Evolutionary conservation across 805 yeast species (phyloP).

Genomic region (Kazachstania africana): DNA sequence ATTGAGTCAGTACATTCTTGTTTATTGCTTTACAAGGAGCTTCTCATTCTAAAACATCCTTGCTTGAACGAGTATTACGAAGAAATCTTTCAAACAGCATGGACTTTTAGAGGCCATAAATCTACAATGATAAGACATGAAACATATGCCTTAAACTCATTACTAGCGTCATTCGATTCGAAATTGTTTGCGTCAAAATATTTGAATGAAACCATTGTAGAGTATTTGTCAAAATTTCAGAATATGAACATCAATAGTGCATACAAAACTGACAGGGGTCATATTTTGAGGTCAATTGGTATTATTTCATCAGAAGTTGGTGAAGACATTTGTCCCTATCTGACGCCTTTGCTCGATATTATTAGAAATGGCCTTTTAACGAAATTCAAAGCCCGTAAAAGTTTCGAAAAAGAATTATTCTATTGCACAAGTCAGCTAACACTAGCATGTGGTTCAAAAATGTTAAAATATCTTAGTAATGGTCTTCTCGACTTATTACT

Average conservation of each 20-base stretch:
- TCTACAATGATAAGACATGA: slow-evolving; percentile 63
- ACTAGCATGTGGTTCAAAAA: slow-evolving; percentile 75
- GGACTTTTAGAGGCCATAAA: slow-evolving; percentile 62
- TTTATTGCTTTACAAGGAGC: slow-evolving; percentile 62
- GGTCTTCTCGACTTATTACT: slow-evolving; percentile 68
- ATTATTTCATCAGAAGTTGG: slow-evolving; percentile 61
- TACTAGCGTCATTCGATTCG: slow-evolving; percentile 64
- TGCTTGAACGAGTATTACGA: slow-evolving; percentile 59
- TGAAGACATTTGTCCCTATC: slow-evolving; percentile 70
- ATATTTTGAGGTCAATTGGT: slow-evolving; percentile 68
- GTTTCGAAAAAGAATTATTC: slow-evolving; percentile 73
- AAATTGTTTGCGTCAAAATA: slow-evolving; percentile 64
- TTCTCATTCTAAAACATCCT: slow-evolving; percentile 59
- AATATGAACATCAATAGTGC: slow-evolving; percentile 32
- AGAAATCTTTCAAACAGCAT: slow-evolving; percentile 61
- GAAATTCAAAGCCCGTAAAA: slow-evolving; percentile 42
- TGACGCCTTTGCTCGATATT: slow-evolving; percentile 70
- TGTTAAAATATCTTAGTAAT: slow-evolving; percentile 70
- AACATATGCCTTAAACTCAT: slow-evolving; percentile 64
- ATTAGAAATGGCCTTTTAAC: slow-evolving; percentile 60
- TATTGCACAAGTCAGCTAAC: slow-evolving; percentile 78
- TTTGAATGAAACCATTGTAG: slow-evolving; percentile 66
- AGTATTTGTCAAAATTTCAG: slow-evolving; percentile 64
- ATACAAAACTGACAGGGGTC: slow-evolving; percentile 41
- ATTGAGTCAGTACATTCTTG: slow-evolving; percentile 74